These are phyloP conservation scores for Triticum turgidum DNA, from an alignment of 176 grass and related monocot genomes.

Conservation along the genomic window DNA sequence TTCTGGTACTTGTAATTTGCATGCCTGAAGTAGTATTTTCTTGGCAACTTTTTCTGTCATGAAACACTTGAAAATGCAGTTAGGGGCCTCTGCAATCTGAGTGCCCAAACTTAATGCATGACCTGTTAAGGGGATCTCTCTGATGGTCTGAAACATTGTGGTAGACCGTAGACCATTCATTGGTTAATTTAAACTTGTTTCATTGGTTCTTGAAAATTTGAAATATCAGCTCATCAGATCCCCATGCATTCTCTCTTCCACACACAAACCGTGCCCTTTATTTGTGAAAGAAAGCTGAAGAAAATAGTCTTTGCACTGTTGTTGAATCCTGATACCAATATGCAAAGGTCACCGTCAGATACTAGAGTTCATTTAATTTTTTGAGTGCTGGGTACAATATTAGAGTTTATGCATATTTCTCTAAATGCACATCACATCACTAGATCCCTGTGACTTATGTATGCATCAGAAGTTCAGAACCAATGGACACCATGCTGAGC, in stretches of 20 bases:
- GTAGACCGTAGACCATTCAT: neutral
- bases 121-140: neutral
- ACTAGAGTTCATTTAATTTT: neutral
- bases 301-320: neutral
- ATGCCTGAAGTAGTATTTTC: neutral
- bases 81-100: neutral
- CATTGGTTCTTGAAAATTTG: neutral
- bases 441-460: neutral
- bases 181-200: neutral
- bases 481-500: slow-evolving; percentile 8
- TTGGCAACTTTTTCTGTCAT: neutral
- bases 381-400: neutral
- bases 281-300: neutral
- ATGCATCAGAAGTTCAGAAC: neutral
- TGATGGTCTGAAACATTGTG: neutral
- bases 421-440: neutral
- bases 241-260: neutral
- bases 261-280: slow-evolving; percentile 8
- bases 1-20: neutral
- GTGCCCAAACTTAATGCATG: neutral
- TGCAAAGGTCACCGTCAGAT: neutral
- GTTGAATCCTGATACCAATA: neutral
- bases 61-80: neutral
- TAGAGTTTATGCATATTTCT: neutral
- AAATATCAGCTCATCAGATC: slow-evolving; percentile 1